These are phyloP conservation scores for Huntiella abstrusa DNA, from an alignment of 2,329 filamentous ascomycete genomes.

Conservation along the genomic window DNA sequence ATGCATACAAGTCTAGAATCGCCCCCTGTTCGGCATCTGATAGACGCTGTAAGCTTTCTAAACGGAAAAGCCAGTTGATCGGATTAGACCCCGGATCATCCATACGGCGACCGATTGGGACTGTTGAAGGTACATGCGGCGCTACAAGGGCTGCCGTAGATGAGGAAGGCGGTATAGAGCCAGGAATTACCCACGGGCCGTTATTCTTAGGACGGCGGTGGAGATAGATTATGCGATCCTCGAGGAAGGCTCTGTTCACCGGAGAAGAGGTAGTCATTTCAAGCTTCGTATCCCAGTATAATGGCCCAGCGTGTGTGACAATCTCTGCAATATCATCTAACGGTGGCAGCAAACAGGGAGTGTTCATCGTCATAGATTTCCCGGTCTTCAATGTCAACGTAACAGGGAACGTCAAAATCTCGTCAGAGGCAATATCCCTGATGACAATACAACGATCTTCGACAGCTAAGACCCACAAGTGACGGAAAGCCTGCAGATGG, in stretches of 20 bases:
- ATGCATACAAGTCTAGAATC: constrained; percentile 35
- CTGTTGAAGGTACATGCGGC: not conserved
- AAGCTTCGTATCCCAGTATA: constrained; percentile 66
- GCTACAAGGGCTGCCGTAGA: not conserved
- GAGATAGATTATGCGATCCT: constrained; percentile 56
- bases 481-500: constrained; percentile 87
- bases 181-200: constrained; percentile 33
- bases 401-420: constrained; percentile 58
- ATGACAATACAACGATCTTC: constrained; percentile 78
- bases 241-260: constrained; percentile 41
- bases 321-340: constrained; percentile 43
- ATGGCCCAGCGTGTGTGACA: constrained; percentile 38
- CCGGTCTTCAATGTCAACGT: constrained; percentile 37
- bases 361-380: constrained; percentile 10
- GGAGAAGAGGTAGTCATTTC: constrained; percentile 48
- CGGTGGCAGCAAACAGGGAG: constrained; percentile 45
- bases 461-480: constrained; percentile 89
- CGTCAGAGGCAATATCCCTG: constrained; percentile 68
- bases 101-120: not conserved
- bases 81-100: constrained; percentile 19
- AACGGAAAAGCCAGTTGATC: constrained; percentile 57
- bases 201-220: constrained; percentile 50
- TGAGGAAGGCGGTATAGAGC: not conserved
- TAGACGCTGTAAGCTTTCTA: constrained; percentile 33
- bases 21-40: constrained; percentile 48